These are phyloP conservation scores for Fonsecaea nubica DNA, from an alignment of 2,329 filamentous ascomycete species.

Conservation along the genomic window DNA sequence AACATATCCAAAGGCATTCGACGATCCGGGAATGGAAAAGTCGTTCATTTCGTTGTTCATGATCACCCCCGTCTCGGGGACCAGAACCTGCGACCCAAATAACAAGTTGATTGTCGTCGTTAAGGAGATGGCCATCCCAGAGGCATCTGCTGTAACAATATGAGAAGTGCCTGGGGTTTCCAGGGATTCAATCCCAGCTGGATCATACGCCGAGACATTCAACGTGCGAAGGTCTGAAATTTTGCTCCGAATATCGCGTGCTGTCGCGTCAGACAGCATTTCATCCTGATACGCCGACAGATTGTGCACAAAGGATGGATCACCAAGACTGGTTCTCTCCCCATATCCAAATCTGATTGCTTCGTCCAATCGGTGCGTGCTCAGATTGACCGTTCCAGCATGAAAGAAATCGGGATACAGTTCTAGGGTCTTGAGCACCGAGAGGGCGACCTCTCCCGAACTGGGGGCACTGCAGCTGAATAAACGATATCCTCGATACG, in stretches of 20 bases:
- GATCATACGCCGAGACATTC: constrained; percentile 76
- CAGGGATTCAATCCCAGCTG: constrained; percentile 67
- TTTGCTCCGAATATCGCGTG: constrained; percentile 64
- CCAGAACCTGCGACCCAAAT: constrained; percentile 80
- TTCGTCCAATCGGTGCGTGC: constrained; percentile 83
- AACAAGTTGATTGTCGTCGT: constrained; percentile 89
- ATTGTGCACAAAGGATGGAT: constrained; percentile 74
- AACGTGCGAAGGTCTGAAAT: constrained; percentile 77
- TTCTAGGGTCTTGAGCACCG: constrained; percentile 81
- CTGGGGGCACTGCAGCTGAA: constrained; percentile 75
- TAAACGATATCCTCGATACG: constrained; percentile 74
- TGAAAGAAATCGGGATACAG: constrained; percentile 72
- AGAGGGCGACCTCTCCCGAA: constrained; percentile 76
- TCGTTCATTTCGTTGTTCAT: constrained; percentile 73
- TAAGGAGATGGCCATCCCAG: constrained; percentile 77
- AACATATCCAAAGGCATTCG: constrained; percentile 84
- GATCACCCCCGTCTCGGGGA: constrained; percentile 81
- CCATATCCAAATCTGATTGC: constrained; percentile 90
- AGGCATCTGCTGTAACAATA: constrained; percentile 69
- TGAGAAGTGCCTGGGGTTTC: constrained; percentile 66
- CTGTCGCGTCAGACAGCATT: constrained; percentile 70
- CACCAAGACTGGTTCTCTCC: constrained; percentile 77
- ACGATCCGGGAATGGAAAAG: constrained; percentile 80
- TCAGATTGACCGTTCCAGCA: constrained; percentile 65
- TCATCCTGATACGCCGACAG: constrained; percentile 68